Base-by-base conservation (phyloP, 2,329 filamentous ascomycete species). In the Neofusicoccum kwambonambiense region DNA sequence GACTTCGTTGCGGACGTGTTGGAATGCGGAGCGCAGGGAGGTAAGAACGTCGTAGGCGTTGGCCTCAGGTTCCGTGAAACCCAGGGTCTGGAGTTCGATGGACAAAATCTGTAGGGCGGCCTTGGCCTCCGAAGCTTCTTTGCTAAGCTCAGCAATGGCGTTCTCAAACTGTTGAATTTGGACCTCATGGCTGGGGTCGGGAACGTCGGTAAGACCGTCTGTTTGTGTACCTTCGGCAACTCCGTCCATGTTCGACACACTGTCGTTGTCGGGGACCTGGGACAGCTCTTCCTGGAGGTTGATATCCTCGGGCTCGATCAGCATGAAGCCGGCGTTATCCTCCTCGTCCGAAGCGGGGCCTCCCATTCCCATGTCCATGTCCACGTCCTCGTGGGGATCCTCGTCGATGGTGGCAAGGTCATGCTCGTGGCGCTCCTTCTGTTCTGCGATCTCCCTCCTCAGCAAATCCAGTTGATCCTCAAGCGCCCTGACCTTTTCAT, bases 71-170 rank as follows among this genome's bases (percentile, higher is more conserved):
- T 72, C 70, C 4, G 77, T 69, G 66, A 82, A 77, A 31, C 79
- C 76, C 17, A 82, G 74, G 35, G 77, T 77, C 63, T 79, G 73
- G 3, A 83, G 71, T 66, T 82, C 79, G 22, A 82, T 77, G 9
- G 76, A 72, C 13, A 82, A 69, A 44, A 82, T 73, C 35, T 79
- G 73, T 3, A 83, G 72, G 5, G 76, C 72, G 4, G 78, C 74
- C 66, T 77, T 75, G 4, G 77, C 75, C 17, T 79, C 74, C 42
- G 77, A 76, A 4, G 78, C 73, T 63, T 79, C 71, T 12, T 71
- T 70, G 52, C 70, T 74, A 52, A 81, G 70, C 8, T 73, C 71
- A 39, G 77, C 68, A 58, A 83, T 76, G 62, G 79, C 77, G 31
- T 76, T 71, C 66, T 81, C 76, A 66, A 77, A 76, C 35, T 68